A percentile compares a stretch with the other conserved stretches of the same genome.
Conservation (phyloP, 805 yeast species). For the Kuraishia hungarica region DNA sequence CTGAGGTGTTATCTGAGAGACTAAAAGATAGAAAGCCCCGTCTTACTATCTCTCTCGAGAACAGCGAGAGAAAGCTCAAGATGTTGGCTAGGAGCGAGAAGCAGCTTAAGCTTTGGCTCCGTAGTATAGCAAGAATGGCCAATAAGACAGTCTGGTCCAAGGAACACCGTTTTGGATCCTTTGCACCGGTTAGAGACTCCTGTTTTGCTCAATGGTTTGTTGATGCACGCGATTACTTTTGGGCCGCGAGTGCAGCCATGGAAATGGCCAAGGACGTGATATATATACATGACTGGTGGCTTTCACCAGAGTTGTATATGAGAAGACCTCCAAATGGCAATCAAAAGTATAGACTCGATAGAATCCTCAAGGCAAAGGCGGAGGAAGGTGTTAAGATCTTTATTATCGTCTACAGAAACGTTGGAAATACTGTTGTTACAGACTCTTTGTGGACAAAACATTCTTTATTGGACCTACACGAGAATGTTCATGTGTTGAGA, state of each 20-base stretch:
- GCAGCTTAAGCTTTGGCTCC: slow-evolving; percentile 66
- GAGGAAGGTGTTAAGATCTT: slow-evolving; percentile 92
- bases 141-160: slow-evolving; percentile 64
- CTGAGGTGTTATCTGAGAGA: slow-evolving; percentile 11
- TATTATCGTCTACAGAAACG: slow-evolving; percentile 87
- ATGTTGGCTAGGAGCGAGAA: slow-evolving; percentile 59
- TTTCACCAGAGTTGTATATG: slow-evolving; percentile 86
- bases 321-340: slow-evolving; percentile 94
- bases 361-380: slow-evolving; percentile 82
- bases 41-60: slow-evolving; percentile 51
- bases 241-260: slow-evolving; percentile 91
- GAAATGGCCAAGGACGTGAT: slow-evolving; percentile 91
- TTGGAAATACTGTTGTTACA: slow-evolving; percentile 85
- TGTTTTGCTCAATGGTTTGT: slow-evolving; percentile 96
- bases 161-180: slow-evolving; percentile 72
- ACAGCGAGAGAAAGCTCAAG: slow-evolving; percentile 70
- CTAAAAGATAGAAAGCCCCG: slow-evolving; percentile 30
- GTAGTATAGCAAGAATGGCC: slow-evolving; percentile 63
- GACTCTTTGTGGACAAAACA: slow-evolving; percentile 95
- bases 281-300: slow-evolving; percentile 98
- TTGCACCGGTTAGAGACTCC: slow-evolving; percentile 83
- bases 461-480: slow-evolving; percentile 76
- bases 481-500: slow-evolving; percentile 81
- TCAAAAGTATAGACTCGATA: slow-evolving; percentile 87
- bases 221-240: slow-evolving; percentile 85